Conservation (phyloP, 108 stramenopile species). For the Nitzschia putrida region DNA sequence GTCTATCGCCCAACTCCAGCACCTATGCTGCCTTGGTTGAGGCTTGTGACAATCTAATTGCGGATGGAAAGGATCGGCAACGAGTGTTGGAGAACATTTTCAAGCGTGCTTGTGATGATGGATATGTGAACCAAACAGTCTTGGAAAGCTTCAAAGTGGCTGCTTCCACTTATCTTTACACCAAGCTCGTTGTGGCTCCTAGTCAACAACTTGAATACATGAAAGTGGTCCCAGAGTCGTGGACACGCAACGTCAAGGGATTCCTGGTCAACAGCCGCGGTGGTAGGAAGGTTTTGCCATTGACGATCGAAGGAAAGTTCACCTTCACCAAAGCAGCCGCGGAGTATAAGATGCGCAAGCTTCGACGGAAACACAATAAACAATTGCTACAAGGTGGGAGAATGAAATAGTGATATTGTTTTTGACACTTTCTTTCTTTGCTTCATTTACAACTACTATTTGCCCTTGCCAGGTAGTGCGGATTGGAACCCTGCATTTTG, state of each 20-base stretch:
- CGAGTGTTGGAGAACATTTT: slow-evolving; percentile 66
- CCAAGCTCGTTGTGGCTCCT: slow-evolving; percentile 53
- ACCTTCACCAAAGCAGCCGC: slow-evolving; percentile 59
- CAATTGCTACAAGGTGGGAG: slow-evolving; percentile 70
- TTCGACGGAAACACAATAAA: slow-evolving; percentile 59
- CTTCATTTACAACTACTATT: not conserved
- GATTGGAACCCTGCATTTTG: slow-evolving; percentile 84
- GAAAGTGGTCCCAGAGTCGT: slow-evolving; percentile 63
- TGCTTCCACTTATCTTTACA: slow-evolving; percentile 58
- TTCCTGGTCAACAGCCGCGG: slow-evolving; percentile 45
- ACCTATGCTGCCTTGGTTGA: slow-evolving; percentile 66
- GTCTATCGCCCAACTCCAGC: slow-evolving; percentile 52
- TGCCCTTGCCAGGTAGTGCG: slow-evolving; percentile 58
- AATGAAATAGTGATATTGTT: slow-evolving; percentile 21
- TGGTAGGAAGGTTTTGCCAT: slow-evolving; percentile 55
- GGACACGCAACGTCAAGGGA: slow-evolving; percentile 69
- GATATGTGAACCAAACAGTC: slow-evolving; percentile 63
- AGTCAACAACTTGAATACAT: slow-evolving; percentile 41
- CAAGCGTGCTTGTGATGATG: slow-evolving; percentile 66
- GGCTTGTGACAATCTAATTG: slow-evolving; percentile 53
- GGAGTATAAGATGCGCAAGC: slow-evolving; percentile 73
- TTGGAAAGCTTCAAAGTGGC: slow-evolving; percentile 50
- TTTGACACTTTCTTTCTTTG: slow-evolving; percentile 8
- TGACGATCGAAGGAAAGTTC: slow-evolving; percentile 67
- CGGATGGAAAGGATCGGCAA: slow-evolving; percentile 44